Conservation (phyloP, 73 alveolate genomes). For the Paramecium pentaurelia region DNA sequence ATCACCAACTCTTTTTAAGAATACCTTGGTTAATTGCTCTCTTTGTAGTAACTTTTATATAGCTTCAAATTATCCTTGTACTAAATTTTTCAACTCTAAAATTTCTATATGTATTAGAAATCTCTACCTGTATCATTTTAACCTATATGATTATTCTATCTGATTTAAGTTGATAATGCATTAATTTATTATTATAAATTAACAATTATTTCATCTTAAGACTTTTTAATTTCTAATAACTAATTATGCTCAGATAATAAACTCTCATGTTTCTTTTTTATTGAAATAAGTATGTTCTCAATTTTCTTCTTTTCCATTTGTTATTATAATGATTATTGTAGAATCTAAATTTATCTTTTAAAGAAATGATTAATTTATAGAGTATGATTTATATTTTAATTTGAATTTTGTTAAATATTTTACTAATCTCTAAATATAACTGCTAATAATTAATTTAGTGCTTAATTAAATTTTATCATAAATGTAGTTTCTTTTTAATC, state of each 20-base stretch:
- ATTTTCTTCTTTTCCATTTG: not conserved
- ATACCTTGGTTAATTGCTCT: slow-evolving; percentile 19
- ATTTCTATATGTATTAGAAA: not conserved
- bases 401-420: not conserved
- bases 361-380: slow-evolving; percentile 13
- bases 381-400: not conserved
- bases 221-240: not conserved
- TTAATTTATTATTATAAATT: not conserved
- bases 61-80: slow-evolving; percentile 40
- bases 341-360: slow-evolving; percentile 1
- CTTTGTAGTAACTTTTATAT: slow-evolving; percentile 32
- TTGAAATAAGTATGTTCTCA: not conserved
- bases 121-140: not conserved
- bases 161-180: not conserved
- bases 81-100: not conserved
- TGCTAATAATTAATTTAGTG: not conserved
- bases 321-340: not conserved
- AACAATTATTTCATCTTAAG: not conserved
- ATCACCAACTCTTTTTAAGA: slow-evolving; percentile 44
- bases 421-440: not conserved
- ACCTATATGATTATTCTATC: not conserved
- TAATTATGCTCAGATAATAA: not conserved
- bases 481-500: slow-evolving; percentile 26
- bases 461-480: slow-evolving; percentile 26
- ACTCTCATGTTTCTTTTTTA: slow-evolving; percentile 2